These are phyloP conservation scores for Podospora comata DNA, from an alignment of 495 filamentous ascomycete genomes.

Conservation along the genomic window DNA sequence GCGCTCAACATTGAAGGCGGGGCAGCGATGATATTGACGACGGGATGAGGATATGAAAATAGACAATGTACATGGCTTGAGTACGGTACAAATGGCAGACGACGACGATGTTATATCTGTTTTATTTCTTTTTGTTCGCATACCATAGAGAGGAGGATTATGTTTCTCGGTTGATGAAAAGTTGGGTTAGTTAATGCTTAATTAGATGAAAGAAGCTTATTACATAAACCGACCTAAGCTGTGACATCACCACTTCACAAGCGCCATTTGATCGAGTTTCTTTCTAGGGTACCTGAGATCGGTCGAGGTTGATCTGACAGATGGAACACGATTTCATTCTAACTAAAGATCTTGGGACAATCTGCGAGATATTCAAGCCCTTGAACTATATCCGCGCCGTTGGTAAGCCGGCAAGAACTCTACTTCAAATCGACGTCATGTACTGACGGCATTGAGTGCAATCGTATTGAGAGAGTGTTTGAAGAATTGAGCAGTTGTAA, in stretches of 20 bases:
- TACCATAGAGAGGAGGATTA: neutral
- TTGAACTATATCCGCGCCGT: neutral
- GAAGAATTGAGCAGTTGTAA: neutral
- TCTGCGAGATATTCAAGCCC: neutral
- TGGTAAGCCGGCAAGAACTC: neutral
- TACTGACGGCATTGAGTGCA: neutral
- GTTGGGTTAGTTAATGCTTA: neutral
- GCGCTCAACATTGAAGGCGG: neutral
- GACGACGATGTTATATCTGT: neutral
- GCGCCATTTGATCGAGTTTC: neutral
- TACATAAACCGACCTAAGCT: neutral
- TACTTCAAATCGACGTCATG: neutral
- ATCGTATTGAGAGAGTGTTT: too few relatives aligned
- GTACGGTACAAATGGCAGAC: neutral
- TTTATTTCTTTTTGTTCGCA: neutral
- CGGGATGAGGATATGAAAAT: slow-evolving; percentile 10
- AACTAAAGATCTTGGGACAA: neutral
- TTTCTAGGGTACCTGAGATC: neutral
- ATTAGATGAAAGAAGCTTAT: neutral
- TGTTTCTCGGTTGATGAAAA: neutral
- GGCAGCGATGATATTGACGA: neutral
- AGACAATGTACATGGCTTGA: slow-evolving; percentile 26
- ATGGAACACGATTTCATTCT: neutral
- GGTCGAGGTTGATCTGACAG: neutral
- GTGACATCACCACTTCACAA: neutral